Percentiles rank a stretch among this genome's conserved stretches.
Conservation (phyloP, 805 yeast species). For the Sugiyamaella marilandica region DNA sequence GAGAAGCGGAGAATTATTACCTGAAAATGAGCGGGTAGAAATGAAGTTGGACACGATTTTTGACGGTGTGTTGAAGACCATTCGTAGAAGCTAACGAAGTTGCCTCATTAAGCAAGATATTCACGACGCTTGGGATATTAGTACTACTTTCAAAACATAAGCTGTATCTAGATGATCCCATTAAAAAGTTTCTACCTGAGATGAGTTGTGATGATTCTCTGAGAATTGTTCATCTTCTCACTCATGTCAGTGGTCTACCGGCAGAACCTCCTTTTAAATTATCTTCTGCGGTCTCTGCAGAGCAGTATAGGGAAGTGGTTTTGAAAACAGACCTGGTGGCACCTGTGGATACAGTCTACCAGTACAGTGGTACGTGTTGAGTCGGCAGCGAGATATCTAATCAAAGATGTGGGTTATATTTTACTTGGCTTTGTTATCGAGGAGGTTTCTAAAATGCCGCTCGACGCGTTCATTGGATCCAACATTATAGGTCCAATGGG, state of each 20-base stretch:
- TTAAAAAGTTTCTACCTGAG: constrained; percentile 8
- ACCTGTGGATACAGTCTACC: neutral
- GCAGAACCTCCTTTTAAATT: constrained; percentile 9
- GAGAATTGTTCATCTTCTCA: constrained; percentile 12
- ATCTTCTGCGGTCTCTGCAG: neutral
- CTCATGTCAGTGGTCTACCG: constrained; percentile 14
- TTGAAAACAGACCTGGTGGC: neutral
- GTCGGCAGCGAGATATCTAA: neutral
- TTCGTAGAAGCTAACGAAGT: neutral
- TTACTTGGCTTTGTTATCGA: constrained; percentile 9
- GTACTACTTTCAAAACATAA: constrained; percentile 9
- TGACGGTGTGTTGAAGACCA: constrained; percentile 1
- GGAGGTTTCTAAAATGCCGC: neutral
- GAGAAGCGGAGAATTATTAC: constrained; percentile 12
- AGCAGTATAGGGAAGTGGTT: neutral
- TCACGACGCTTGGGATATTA: constrained; percentile 16
- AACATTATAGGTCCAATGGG: constrained; percentile 9
- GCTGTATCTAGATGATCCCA: constrained; percentile 9
- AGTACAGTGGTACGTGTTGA: neutral
- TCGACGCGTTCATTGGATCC: constrained; percentile 1
- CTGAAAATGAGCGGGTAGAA: constrained; percentile 4
- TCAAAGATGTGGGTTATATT: constrained; percentile 10
- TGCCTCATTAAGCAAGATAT: constrained; percentile 14
- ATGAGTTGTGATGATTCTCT: constrained; percentile 6
- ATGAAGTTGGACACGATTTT: constrained; percentile 10